Conservation (phyloP, 2,329 filamentous ascomycete genomes). For the Aspergillus versicolor region DNA sequence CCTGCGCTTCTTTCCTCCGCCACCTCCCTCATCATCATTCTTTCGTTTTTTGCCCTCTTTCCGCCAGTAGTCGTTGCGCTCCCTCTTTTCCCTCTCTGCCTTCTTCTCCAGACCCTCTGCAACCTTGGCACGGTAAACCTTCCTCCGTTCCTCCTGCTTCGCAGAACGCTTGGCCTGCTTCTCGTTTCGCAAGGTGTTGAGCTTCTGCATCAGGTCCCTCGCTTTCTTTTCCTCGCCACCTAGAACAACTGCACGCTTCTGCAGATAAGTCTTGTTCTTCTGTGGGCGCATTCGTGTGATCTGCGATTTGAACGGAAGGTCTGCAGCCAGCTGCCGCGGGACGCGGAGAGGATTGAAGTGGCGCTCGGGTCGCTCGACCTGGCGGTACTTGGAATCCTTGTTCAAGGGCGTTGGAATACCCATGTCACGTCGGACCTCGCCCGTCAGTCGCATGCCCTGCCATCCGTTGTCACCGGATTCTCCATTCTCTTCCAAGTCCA, state of each 20-base stretch:
- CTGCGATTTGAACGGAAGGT: constrained; percentile 90
- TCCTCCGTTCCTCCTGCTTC: constrained; percentile 85
- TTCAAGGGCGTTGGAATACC: constrained; percentile 73
- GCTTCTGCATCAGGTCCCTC: constrained; percentile 85
- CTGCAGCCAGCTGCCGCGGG: constrained; percentile 60
- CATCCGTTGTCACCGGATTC: constrained; percentile 52
- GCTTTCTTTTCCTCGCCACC: constrained; percentile 86
- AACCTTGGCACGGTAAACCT: constrained; percentile 78
- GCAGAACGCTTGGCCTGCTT: constrained; percentile 77
- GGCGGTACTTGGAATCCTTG: constrained; percentile 82
- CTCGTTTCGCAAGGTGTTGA: constrained; percentile 86
- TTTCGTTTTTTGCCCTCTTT: constrained; percentile 81
- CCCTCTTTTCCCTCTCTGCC: constrained; percentile 79
- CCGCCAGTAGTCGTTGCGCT: constrained; percentile 90
- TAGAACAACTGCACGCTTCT: constrained; percentile 89
- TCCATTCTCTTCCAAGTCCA: constrained; percentile 54
- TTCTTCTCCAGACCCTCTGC: constrained; percentile 82
- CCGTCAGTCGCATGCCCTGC: constrained; percentile 91
- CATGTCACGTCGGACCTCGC: constrained; percentile 78
- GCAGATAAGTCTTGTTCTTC: constrained; percentile 80
- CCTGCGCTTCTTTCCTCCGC: constrained; percentile 47
- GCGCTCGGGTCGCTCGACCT: constrained; percentile 58
- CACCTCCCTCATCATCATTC: constrained; percentile 53
- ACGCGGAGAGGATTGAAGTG: constrained; percentile 70
- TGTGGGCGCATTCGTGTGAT: constrained; percentile 79